phyloP scores from a whole-genome alignment of 2,329 filamentous ascomycete species.

The Elsinoe fawcettii region DNA sequence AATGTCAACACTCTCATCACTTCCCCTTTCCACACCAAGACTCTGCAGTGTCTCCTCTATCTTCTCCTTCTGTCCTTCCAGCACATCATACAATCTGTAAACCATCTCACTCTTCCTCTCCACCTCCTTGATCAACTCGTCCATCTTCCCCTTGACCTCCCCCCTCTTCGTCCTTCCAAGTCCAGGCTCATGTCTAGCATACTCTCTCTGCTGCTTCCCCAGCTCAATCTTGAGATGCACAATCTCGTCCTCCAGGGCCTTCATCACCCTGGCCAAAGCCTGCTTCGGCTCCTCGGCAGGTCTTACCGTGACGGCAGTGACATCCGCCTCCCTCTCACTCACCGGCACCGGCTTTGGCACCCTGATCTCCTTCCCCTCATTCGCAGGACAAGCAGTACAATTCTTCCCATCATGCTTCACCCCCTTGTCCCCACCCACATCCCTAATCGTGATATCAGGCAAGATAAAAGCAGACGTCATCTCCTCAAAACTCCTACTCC shows the following conservation, averaged over 20 bases:
- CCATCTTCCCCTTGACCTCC: conserved; percentile 53
- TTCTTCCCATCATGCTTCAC: conserved; percentile 44
- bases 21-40: conserved; percentile 28
- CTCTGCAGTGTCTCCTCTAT: conserved; percentile 38
- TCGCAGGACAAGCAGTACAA: conserved; percentile 46
- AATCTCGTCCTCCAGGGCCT: conserved; percentile 72
- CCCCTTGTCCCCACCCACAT: conserved; percentile 19
- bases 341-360: conserved; percentile 35
- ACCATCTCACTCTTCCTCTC: conserved; percentile 72
- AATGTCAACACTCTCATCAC: conserved; percentile 17
- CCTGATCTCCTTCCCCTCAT: conserved; percentile 30
- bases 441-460: conserved; percentile 15
- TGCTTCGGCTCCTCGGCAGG: conserved; percentile 58
- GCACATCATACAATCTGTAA: conserved; percentile 74
- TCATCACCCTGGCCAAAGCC: conserved; percentile 75
- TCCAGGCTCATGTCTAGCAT: conserved; percentile 59
- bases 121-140: conserved; percentile 53
- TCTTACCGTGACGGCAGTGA: conserved; percentile 53
- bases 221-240: conserved; percentile 66
- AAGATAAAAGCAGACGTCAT: conserved; percentile 47
- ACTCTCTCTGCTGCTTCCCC: conserved; percentile 51
- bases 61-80: conserved; percentile 66
- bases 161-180: conserved; percentile 58
- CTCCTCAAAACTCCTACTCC: conserved; percentile 40
- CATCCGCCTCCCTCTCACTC: conserved; percentile 32